These are phyloP conservation scores for Adansonia grandidieri DNA, from an alignment of 441 rosid genomes.

Conservation along the genomic window DNA sequence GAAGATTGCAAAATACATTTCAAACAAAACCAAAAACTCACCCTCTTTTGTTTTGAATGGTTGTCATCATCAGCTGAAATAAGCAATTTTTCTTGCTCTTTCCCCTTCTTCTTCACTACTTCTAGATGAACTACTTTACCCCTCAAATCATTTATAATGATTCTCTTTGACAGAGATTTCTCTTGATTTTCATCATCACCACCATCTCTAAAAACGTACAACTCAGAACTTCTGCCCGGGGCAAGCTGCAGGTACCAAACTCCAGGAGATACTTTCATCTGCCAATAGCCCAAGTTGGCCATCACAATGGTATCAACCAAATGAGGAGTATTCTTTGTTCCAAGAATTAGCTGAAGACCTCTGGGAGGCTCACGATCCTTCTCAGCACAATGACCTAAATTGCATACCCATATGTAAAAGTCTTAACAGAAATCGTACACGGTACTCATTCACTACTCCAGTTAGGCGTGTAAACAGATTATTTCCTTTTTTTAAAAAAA, in stretches of 20 bases:
- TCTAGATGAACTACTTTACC: constrained; percentile 98
- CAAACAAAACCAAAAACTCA: constrained; percentile 31
- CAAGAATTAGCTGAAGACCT: constrained; percentile 98
- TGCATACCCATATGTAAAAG: constrained; percentile 24
- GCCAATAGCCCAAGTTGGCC: constrained; percentile 99
- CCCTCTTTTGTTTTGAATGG: constrained; percentile 55
- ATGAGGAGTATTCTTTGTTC: constrained; percentile 90
- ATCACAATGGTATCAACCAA: constrained; percentile 98
- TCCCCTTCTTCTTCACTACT: constrained; percentile 90
- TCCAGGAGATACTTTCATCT: constrained; percentile 99
- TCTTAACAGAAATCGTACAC: constrained; percentile 9
- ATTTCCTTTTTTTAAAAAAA: constrained; percentile 10
- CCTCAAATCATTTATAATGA: constrained; percentile 87
- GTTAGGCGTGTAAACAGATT: constrained; percentile 28
- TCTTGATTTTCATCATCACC: constrained; percentile 52
- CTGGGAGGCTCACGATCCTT: constrained; percentile 97
- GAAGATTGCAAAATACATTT: constrained; percentile 18
- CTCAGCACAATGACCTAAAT: constrained; percentile 94
- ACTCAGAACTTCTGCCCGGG: constrained; percentile 95
- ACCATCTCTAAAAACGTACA: constrained; percentile 70
- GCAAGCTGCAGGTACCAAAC: constrained; percentile 99
- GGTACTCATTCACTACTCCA: constrained; percentile 28
- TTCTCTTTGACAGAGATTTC: constrained; percentile 66
- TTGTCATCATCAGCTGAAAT: constrained; percentile 66
- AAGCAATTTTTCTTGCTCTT: constrained; percentile 90